Conservation (phyloP, 2,329 filamentous ascomycete genomes). For the Drechslerella stenobrocha region DNA sequence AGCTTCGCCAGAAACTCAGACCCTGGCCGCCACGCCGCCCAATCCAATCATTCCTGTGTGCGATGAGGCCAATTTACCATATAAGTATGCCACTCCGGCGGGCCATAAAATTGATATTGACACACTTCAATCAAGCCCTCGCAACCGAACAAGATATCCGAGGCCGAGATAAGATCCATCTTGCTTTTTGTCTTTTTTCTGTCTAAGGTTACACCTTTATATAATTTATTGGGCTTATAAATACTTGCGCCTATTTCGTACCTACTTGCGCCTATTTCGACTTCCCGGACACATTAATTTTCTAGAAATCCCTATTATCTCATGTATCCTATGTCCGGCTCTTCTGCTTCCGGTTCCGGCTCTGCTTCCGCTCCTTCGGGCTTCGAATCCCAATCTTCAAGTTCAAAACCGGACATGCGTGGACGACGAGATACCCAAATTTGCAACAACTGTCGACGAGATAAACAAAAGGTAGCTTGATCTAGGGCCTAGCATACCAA, state of each 20-base stretch:
- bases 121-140: conserved; percentile 1
- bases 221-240: conserved; percentile 1
- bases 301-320: neutral
- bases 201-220: no score
- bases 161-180: neutral
- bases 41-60: conserved; percentile 22
- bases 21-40: conserved; percentile 34
- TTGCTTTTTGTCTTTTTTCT: neutral
- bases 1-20: conserved; percentile 45
- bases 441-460: conserved; percentile 42
- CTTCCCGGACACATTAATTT: no score
- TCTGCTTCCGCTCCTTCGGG: no score
- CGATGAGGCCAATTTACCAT: conserved; percentile 28
- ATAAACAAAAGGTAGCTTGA: conserved; percentile 37
- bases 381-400: conserved; percentile 20
- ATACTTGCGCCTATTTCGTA: no score
- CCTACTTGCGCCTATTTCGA: neutral
- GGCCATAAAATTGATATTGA: conserved; percentile 21
- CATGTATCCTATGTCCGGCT: conserved; percentile 14
- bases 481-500: neutral
- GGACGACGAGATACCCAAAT: conserved; percentile 32
- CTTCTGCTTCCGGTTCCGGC: no score
- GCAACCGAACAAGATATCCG: conserved; percentile 3
- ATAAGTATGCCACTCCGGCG: conserved; percentile 41
- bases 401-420: conserved; percentile 33